phyloP scores from a whole-genome alignment of 257 asterid genomes.

The Vinca minor region DNA sequence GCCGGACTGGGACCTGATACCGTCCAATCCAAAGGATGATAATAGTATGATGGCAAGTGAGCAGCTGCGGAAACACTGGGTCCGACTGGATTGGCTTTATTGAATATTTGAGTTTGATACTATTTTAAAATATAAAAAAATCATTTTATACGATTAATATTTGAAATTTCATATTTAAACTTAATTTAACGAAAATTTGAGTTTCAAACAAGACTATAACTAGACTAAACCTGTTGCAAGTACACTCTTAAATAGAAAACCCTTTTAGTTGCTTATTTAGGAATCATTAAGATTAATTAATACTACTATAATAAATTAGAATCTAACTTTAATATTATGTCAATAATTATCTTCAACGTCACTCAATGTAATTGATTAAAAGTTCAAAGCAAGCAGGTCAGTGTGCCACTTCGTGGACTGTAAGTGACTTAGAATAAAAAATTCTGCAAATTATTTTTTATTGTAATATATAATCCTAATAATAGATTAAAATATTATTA shows the following conservation, averaged over 20 bases:
- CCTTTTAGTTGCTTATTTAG: not conserved
- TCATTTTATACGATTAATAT: too few relatives aligned
- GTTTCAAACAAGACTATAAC: too few relatives aligned
- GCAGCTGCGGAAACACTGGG: slow-evolving; percentile 16
- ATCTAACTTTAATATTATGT: not conserved
- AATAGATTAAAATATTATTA: not conserved
- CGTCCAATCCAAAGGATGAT: slow-evolving; percentile 6
- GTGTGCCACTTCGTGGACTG: slow-evolving; percentile 3
- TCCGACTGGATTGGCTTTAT: too few relatives aligned
- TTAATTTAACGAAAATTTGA: too few relatives aligned
- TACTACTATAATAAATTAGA: not conserved
- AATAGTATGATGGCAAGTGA: slow-evolving; percentile 17
- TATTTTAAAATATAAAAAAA: too few relatives aligned
- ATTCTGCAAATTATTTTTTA: not conserved
- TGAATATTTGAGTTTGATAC: too few relatives aligned
- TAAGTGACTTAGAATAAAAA: not conserved
- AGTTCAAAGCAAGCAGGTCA: not conserved
- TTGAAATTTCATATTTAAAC: too few relatives aligned
- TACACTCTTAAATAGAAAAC: too few relatives aligned
- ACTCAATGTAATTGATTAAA: slow-evolving; percentile 18
- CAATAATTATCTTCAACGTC: slow-evolving; percentile 24
- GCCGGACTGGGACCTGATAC: too few relatives aligned
- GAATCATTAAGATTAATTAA: not conserved
- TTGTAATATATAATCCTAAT: not conserved
- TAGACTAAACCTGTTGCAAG: too few relatives aligned